Percentiles rank a stretch among this genome's conserved stretches.
These are phyloP conservation scores for Capsicum pubescens DNA, from an alignment of 257 asterid species.

Conservation along the genomic window DNA sequence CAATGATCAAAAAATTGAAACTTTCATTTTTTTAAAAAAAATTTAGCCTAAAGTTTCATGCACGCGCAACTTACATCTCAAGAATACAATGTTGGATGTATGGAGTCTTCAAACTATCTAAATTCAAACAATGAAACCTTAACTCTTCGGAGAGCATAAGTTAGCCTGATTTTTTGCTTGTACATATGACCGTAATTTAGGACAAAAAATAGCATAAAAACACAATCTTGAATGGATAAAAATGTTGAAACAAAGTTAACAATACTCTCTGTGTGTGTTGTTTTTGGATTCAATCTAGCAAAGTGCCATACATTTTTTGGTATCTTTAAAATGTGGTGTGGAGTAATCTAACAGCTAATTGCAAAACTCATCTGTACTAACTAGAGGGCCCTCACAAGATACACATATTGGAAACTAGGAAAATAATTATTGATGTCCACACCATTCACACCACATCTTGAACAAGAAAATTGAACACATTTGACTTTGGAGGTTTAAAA, in stretches of 20 bases:
- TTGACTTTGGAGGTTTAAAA: neutral
- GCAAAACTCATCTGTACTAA: conserved; percentile 13
- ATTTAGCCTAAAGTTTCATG: neutral
- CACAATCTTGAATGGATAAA: conserved; percentile 8
- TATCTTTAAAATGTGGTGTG: neutral
- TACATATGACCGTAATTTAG: neutral
- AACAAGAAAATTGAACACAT: neutral
- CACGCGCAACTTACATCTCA: conserved; percentile 19
- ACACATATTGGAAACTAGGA: neutral
- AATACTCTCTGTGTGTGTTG: neutral
- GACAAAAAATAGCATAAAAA: conserved; percentile 18
- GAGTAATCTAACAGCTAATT: neutral
- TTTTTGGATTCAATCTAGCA: neutral
- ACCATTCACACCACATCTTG: conserved; percentile 17
- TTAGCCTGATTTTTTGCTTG: neutral
- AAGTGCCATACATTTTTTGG: neutral
- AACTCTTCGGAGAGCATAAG: neutral
- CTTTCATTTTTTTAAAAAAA: no score
- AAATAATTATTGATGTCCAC: neutral
- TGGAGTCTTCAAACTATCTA: neutral
- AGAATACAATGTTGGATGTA: neutral
- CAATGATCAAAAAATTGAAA: neutral
- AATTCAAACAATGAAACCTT: neutral
- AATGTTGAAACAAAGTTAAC: neutral
- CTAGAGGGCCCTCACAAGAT: neutral